phyloP scores from a whole-genome alignment of 768 basidiomycete genomes.

The Serendipita vermifera region DNA sequence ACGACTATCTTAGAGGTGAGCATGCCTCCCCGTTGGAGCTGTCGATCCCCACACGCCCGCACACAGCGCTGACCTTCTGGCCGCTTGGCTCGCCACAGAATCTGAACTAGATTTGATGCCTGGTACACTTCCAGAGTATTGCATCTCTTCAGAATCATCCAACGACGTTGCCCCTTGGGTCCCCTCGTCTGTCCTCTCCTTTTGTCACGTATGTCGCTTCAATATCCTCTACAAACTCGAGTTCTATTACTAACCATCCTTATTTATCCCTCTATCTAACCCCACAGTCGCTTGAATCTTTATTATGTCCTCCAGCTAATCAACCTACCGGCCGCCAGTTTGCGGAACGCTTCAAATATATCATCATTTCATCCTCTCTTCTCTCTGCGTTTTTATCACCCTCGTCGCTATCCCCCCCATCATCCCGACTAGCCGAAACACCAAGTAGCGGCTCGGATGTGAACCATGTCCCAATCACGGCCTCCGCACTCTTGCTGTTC shows the following conservation, averaged over 20 bases:
- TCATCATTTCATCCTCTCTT: slow-evolving; percentile 65
- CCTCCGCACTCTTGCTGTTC: slow-evolving; percentile 11
- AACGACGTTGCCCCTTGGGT: slow-evolving; percentile 26
- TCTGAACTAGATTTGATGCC: slow-evolving; percentile 49
- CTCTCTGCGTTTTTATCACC: slow-evolving; percentile 45
- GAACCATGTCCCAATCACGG: slow-evolving; percentile 37
- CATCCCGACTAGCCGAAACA: slow-evolving; percentile 22
- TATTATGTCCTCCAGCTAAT: slow-evolving; percentile 10
- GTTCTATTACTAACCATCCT: slow-evolving; percentile 22
- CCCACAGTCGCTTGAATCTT: slow-evolving; percentile 12
- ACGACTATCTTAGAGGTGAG: slow-evolving; percentile 55
- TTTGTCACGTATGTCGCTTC: slow-evolving; percentile 12
- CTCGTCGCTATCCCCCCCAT: slow-evolving; percentile 21
- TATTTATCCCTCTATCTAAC: slow-evolving; percentile 23
- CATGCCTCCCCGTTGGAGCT: slow-evolving; percentile 15
- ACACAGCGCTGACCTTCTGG: too few relatives aligned
- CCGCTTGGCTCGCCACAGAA: slow-evolving; percentile 11
- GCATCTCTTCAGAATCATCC: slow-evolving; percentile 28
- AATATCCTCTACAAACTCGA: slow-evolving; percentile 26
- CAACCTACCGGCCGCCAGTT: slow-evolving; percentile 27
- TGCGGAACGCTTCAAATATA: slow-evolving; percentile 73
- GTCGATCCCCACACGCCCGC: slow-evolving; percentile 3
- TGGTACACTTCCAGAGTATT: slow-evolving; percentile 33
- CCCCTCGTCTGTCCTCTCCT: slow-evolving; percentile 10
- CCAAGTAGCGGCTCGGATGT: slow-evolving; percentile 22